Percentiles rank a stretch among this genome's conserved stretches.
Evolutionary conservation across 1,284 basidiomycete species (phyloP).

Genomic region (Marasmius oreades): DNA sequence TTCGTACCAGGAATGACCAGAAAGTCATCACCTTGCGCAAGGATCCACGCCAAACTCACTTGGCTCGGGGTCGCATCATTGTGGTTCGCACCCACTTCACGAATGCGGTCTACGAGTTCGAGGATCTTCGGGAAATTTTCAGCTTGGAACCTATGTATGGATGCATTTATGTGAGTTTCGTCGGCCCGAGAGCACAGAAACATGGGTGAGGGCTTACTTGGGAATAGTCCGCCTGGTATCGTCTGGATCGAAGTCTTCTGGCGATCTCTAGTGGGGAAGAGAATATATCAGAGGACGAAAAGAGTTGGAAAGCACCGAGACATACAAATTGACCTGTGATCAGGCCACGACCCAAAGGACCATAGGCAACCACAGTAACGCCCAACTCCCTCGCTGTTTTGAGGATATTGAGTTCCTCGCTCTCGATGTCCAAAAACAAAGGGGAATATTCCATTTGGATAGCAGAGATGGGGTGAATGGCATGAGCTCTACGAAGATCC

Average conservation of each 20-base stretch:
- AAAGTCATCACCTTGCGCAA: slow-evolving; percentile 36
- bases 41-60: slow-evolving; percentile 44
- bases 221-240: slow-evolving; percentile 40
- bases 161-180: no score
- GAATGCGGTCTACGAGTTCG: slow-evolving; percentile 33
- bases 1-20: slow-evolving; percentile 41
- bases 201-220: slow-evolving; percentile 21
- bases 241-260: slow-evolving; percentile 47
- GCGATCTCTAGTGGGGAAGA: no score
- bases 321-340: slow-evolving; percentile 12
- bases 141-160: slow-evolving; percentile 17
- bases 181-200: background rate
- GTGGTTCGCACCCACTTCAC: slow-evolving; percentile 29
- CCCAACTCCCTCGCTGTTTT: slow-evolving; percentile 38
- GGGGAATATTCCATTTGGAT: slow-evolving; percentile 53
- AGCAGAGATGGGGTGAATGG: slow-evolving; percentile 44
- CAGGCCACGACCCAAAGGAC: slow-evolving; percentile 18
- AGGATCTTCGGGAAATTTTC: slow-evolving; percentile 44
- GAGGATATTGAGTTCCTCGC: slow-evolving; percentile 33
- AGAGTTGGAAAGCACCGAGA: background rate
- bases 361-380: slow-evolving; percentile 43
- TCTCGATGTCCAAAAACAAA: slow-evolving; percentile 44
- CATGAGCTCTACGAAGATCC: slow-evolving; percentile 46
- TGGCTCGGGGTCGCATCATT: slow-evolving; percentile 37
- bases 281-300: background rate